phyloP scores from a whole-genome alignment of 2,329 filamentous ascomycete species.

The Beauveria sp. region DNA sequence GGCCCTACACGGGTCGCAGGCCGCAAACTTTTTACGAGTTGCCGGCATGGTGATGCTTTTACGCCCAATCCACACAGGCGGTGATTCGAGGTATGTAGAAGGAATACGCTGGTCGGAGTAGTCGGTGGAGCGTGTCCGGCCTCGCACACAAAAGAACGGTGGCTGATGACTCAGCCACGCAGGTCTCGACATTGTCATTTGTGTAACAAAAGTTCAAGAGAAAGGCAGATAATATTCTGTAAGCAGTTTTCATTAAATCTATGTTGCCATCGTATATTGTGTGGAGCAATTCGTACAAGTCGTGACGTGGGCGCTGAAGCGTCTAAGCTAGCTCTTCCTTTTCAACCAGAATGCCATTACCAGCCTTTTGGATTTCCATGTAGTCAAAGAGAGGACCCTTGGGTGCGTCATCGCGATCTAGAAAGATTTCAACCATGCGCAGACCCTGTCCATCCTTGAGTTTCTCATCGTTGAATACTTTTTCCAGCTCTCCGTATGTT shows the following conservation, averaged over 20 bases:
- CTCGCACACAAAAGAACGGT: neutral
- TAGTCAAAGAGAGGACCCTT: conserved; percentile 15
- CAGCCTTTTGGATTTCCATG: conserved; percentile 13
- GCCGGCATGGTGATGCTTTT: conserved; percentile 6
- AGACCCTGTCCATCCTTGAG: conserved; percentile 18
- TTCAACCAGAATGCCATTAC: conserved; percentile 5
- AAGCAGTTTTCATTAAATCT: neutral
- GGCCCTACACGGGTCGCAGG: conserved; percentile 22
- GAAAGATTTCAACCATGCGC: conserved; percentile 25
- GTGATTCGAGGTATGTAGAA: neutral
- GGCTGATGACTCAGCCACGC: neutral
- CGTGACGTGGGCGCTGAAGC: neutral
- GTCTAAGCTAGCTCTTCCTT: conserved; percentile 1
- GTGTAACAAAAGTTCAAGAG: too few relatives aligned
- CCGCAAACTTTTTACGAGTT: conserved; percentile 10
- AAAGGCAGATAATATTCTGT: neutral
- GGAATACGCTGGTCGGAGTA: conserved; percentile 1
- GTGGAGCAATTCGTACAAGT: neutral
- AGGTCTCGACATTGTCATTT: too few relatives aligned
- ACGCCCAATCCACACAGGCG: neutral
- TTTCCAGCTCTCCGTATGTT: conserved; percentile 38
- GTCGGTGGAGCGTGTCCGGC: neutral
- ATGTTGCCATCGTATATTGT: neutral
- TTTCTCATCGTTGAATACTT: conserved; percentile 20
- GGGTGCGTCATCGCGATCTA: conserved; percentile 25